These are phyloP conservation scores for Tetrahymena thermophila DNA, from an alignment of 73 alveolate genomes.

Conservation along the genomic window DNA sequence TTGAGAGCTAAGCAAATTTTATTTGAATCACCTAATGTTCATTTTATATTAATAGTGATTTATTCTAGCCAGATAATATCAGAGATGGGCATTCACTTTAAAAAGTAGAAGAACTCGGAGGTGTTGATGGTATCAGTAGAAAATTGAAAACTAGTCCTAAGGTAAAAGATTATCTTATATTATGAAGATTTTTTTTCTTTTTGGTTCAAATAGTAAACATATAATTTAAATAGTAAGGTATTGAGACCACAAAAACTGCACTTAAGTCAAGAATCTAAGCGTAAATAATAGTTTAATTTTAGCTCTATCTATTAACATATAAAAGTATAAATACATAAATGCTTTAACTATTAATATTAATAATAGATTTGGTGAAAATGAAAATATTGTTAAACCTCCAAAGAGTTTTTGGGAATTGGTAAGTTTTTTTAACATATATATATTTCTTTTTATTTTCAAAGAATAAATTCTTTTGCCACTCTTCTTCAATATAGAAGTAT, in stretches of 20 bases:
- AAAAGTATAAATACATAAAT: neutral
- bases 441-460: neutral
- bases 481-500: neutral
- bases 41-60: neutral
- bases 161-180: conserved; percentile 17
- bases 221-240: neutral
- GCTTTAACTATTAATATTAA: neutral
- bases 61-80: conserved; percentile 29
- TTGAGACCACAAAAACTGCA: neutral
- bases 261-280: conserved; percentile 9
- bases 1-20: no score
- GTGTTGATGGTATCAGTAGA: conserved; percentile 50
- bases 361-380: conserved; percentile 38
- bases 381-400: conserved; percentile 34
- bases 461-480: neutral
- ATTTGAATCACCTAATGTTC: no score
- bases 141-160: conserved; percentile 59
- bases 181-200: conserved; percentile 1
- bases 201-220: neutral
- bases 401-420: conserved; percentile 27
- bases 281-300: neutral
- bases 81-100: conserved; percentile 43
- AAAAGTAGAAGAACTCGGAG: conserved; percentile 48
- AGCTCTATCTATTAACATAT: neutral
- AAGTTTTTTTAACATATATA: neutral